Base-by-base conservation (phyloP, 1,139 yeast genomes). In the Pichia cactophila region DNA sequence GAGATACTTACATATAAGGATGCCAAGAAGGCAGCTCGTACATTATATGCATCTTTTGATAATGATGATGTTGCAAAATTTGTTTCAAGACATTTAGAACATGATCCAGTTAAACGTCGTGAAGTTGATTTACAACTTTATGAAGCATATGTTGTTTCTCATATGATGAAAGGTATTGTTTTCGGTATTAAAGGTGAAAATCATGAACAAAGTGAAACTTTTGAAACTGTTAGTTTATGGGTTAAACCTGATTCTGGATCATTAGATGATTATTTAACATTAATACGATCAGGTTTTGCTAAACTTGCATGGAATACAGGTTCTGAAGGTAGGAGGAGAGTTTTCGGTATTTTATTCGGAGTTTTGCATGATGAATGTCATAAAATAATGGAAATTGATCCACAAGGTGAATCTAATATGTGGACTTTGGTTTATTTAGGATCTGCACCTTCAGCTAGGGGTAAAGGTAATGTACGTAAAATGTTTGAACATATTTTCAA, bases 221-320 rank as follows among this genome's bases (percentile, higher is more conserved):
- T 77, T 61, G 86, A 81, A 62, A 80, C 84, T 5, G 83, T 81
- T 29, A 78, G 83, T 10, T 64, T 80, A 38, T 81, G 86, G 86
- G 70, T 81, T 42, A 70, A 72, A 16, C 86, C 86, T 5, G 74
- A 62, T 3, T 57, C 83, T 1, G 70, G 78, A 48, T 69, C 69
- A 47, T 57, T 68, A 50, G 77, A 75, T 50, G 71, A 75, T 44
- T 75, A 75, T 58, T 60, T 70, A 45, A 77, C 78, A 33, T 66
- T 81, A 53, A 69, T 80, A 68, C 72, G 77, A 55, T 68, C 83
- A 9, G 86, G 86, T 6, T 78, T 75, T 67, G 79, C 74, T 52
- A 71, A 71, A 62, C 69, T 77, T 51, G 75, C 81, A 70, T 68
- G 80, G 62, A 59, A 71, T 54, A 65, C 71, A 43, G 83, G 80